Conservation (phyloP, 345 rosid species). For the Brassica rapa region DNA sequence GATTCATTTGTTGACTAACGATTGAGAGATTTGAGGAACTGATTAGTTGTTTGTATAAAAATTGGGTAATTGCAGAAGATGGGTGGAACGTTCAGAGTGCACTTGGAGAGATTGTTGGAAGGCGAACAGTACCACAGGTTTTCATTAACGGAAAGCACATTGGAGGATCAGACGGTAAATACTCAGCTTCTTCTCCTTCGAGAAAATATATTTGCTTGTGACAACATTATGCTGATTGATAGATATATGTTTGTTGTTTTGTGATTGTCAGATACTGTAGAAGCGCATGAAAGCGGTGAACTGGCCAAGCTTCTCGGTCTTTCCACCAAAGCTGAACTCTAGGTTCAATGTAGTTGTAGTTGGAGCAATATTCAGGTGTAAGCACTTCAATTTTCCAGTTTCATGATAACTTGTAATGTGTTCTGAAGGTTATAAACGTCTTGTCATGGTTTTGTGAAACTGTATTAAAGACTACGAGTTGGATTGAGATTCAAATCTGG, state of each 20-base stretch:
- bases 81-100: slow-evolving; percentile 74
- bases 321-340: slow-evolving; percentile 49
- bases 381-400: slow-evolving; percentile 26
- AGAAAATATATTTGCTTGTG: background rate
- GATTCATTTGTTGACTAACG: background rate
- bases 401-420: slow-evolving; percentile 12
- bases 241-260: slow-evolving; percentile 13
- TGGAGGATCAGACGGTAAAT: slow-evolving; percentile 94
- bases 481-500: background rate
- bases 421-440: background rate
- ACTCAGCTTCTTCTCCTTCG: slow-evolving; percentile 2
- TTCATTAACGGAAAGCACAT: slow-evolving; percentile 82
- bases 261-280: slow-evolving; percentile 63
- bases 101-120: slow-evolving; percentile 57
- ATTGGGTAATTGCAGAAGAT: slow-evolving; percentile 58
- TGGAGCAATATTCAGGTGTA: background rate
- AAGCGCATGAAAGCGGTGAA: slow-evolving; percentile 71
- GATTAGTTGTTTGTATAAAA: background rate
- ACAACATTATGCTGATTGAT: slow-evolving; percentile 1
- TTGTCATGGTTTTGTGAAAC: background rate
- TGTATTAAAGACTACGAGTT: background rate
- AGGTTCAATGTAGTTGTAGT: slow-evolving; percentile 16
- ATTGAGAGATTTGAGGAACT: background rate
- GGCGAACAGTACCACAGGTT: slow-evolving; percentile 91
- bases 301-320: slow-evolving; percentile 72